These are phyloP conservation scores for Peronosclerospora sorghi DNA, from an alignment of 352 stramenopile species.

Conservation along the genomic window DNA sequence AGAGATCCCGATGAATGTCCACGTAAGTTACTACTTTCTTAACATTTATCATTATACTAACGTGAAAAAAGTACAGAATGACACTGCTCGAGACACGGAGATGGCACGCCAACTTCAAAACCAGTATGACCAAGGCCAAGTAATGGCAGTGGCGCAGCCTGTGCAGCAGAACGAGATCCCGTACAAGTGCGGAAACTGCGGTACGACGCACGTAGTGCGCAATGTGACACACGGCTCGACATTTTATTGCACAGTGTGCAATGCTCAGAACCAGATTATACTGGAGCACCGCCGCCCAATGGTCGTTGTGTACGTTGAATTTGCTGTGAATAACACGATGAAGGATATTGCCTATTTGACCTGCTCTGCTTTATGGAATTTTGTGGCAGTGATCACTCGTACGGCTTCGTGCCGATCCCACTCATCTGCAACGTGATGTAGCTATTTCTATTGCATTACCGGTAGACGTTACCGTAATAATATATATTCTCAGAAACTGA, in stretches of 20 bases:
- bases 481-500: too few species aligned
- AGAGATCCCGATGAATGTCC: conserved; percentile 8
- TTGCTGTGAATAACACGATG: neutral
- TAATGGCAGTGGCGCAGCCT: conserved; percentile 29
- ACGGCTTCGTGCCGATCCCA: conserved; percentile 44
- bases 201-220: conserved; percentile 49
- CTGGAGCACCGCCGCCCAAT: conserved; percentile 26
- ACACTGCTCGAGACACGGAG: conserved; percentile 37
- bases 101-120: conserved; percentile 43
- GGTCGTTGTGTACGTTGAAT: conserved; percentile 38
- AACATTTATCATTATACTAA: neutral
- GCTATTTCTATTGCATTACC: neutral
- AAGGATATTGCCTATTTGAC: too few species aligned
- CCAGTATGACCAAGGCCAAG: conserved; percentile 30
- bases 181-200: conserved; percentile 56
- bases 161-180: conserved; percentile 27
- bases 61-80: conserved; percentile 6
- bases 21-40: conserved; percentile 2
- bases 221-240: conserved; percentile 38
- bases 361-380: neutral
- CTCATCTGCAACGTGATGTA: conserved; percentile 62
- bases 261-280: conserved; percentile 50
- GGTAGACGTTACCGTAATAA: neutral
- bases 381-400: conserved; percentile 16
- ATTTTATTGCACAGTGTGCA: conserved; percentile 52